Evolutionary conservation across 2,329 filamentous ascomycete species (phyloP).

Genomic region (Parafenestella ontariensis): DNA sequence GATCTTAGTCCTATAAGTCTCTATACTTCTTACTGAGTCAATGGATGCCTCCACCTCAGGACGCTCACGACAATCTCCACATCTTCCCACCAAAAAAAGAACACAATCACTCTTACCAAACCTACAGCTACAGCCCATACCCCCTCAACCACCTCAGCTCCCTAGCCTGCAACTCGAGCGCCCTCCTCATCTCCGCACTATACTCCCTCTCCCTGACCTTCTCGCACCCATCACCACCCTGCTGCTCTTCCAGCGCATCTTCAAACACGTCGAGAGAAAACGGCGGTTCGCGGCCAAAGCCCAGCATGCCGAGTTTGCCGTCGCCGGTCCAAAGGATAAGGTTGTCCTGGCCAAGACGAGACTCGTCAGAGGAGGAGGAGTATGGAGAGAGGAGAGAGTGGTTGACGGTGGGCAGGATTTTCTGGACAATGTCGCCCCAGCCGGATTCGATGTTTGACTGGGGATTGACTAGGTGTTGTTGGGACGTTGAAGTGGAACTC

Average conservation of each 20-base stretch:
- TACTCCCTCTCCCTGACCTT: constrained; percentile 68
- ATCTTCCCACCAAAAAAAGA: too few species aligned
- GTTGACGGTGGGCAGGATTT: constrained; percentile 68
- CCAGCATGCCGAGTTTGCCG: constrained; percentile 73
- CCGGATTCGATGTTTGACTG: constrained; percentile 23
- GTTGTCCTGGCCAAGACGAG: constrained; percentile 61
- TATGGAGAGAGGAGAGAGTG: constrained; percentile 30
- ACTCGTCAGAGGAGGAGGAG: constrained; percentile 1
- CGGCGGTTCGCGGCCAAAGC: constrained; percentile 49
- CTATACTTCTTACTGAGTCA: too few species aligned
- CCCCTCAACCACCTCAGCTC: constrained; percentile 77
- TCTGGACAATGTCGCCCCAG: constrained; percentile 76
- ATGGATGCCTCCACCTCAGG: too few species aligned
- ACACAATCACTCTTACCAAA: neutral
- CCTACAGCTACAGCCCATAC: constrained; percentile 59
- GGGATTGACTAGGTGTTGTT: neutral
- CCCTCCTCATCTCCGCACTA: constrained; percentile 73
- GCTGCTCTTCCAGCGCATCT: constrained; percentile 47
- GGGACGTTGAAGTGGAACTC: neutral
- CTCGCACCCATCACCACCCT: constrained; percentile 33
- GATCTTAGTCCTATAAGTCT: too few species aligned
- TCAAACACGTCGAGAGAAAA: constrained; percentile 42
- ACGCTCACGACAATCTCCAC: too few species aligned
- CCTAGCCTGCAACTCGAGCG: constrained; percentile 78
- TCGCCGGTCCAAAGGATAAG: constrained; percentile 89